Conservation (phyloP, 495 filamentous ascomycete genomes). For the Penicillium ochrochloron region DNA sequence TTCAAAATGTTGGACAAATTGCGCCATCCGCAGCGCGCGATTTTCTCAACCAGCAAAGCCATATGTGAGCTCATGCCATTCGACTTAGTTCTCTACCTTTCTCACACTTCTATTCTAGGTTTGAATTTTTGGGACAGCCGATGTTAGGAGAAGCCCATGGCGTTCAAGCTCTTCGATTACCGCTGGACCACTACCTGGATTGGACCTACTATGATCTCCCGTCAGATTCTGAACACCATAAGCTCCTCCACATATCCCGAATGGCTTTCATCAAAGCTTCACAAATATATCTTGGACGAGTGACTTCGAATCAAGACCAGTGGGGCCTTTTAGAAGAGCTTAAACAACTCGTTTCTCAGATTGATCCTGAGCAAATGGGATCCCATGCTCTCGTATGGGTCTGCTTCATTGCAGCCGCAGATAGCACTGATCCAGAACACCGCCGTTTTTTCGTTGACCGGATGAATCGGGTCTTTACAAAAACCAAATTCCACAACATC, state of each 20-base stretch:
- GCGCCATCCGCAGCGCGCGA: not conserved
- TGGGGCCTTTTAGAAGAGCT: conserved; percentile 25
- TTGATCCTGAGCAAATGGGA: conserved; percentile 24
- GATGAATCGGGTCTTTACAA: conserved; percentile 18
- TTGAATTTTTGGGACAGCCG: conserved; percentile 26
- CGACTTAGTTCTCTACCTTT: not conserved
- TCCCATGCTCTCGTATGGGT: conserved; percentile 33
- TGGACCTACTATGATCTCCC: conserved; percentile 23
- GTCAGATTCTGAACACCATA: conserved; percentile 19
- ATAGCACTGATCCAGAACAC: conserved; percentile 27
- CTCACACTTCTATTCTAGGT: conserved; percentile 13
- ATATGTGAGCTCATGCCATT: conserved; percentile 17
- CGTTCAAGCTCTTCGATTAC: conserved; percentile 11
- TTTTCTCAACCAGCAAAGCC: conserved; percentile 24
- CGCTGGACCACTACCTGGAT: conserved; percentile 21
- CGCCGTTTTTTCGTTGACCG: conserved; percentile 24
- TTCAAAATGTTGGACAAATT: conserved; percentile 11
- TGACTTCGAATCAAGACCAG: conserved; percentile 17
- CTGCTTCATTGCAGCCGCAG: conserved; percentile 31
- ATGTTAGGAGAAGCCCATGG: conserved; percentile 20
- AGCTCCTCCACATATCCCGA: conserved; percentile 16
- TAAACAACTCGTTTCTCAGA: conserved; percentile 19
- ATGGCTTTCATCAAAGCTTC: conserved; percentile 26
- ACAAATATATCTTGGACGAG: conserved; percentile 27
- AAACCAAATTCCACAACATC: conserved; percentile 30